Conservation (phyloP, 345 rosid species). For the Garcia nutans region DNA sequence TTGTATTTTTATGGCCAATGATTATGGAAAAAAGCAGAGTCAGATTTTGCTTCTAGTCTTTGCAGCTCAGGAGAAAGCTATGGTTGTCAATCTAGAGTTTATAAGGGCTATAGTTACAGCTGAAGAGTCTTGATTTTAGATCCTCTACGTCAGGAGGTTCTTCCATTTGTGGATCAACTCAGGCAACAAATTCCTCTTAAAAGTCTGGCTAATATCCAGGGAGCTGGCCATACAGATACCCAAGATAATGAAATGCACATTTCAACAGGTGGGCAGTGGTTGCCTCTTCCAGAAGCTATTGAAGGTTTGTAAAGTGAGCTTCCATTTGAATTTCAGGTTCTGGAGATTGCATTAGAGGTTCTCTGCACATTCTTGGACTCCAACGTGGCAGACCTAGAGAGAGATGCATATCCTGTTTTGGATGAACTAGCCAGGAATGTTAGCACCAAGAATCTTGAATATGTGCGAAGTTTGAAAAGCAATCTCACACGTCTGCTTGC, state of each 20-base stretch:
- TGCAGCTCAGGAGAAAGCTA: constrained; percentile 82
- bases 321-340: constrained; percentile 92
- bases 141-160: constrained; percentile 75
- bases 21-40: not conserved
- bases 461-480: constrained; percentile 85
- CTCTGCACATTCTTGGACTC: constrained; percentile 70
- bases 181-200: constrained; percentile 68
- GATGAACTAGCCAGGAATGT: constrained; percentile 89
- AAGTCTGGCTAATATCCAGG: constrained; percentile 34
- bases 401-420: constrained; percentile 78
- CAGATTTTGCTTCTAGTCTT: constrained; percentile 2
- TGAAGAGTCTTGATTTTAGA: constrained; percentile 74
- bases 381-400: constrained; percentile 67
- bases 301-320: constrained; percentile 82
- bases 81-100: constrained; percentile 86
- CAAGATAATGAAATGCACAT: constrained; percentile 43
- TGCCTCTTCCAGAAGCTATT: constrained; percentile 61
- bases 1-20: not conserved
- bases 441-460: constrained; percentile 92
- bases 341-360: constrained; percentile 87
- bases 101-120: constrained; percentile 78
- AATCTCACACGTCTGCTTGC: constrained; percentile 85
- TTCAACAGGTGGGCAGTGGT: constrained; percentile 45
- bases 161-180: constrained; percentile 70
- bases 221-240: constrained; percentile 32